A percentile compares a stretch with the other conserved stretches of the same genome.
phyloP scores from a whole-genome alignment of 768 basidiomycete species.

The Russula vinacea region DNA sequence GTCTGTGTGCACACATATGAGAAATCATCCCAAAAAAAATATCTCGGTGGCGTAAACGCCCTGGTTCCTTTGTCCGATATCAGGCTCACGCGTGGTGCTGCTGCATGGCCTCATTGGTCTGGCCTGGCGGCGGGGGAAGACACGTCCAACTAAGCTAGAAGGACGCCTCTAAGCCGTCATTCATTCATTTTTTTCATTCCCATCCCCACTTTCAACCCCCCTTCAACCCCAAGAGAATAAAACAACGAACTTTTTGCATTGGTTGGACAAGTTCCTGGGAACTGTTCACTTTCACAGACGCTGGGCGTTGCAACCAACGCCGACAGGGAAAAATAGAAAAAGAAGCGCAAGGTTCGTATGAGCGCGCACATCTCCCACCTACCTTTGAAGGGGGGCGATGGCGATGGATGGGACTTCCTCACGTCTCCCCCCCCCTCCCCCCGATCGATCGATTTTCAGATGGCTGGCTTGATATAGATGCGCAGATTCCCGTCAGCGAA shows the following conservation, averaged over 20 bases:
- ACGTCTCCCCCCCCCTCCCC: not conserved
- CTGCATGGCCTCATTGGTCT: no score
- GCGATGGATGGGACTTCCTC: not conserved
- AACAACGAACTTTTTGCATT: not conserved
- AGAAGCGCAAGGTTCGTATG: constrained; percentile 2
- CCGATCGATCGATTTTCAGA: constrained; percentile 23
- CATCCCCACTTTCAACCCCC: not conserved
- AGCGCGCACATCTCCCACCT: not conserved
- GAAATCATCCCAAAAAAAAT: not conserved
- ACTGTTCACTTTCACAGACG: not conserved
- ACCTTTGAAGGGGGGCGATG: not conserved
- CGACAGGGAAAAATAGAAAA: constrained; percentile 2
- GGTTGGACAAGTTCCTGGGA: constrained; percentile 7
- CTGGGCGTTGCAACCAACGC: constrained; percentile 20
- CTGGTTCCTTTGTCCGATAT: constrained; percentile 9
- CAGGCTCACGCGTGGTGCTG: not conserved
- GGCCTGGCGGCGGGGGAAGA: constrained; percentile 3
- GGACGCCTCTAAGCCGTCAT: constrained; percentile 12
- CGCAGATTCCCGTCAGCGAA: constrained; percentile 23
- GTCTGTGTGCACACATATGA: not conserved
- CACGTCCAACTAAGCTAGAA: constrained; percentile 1
- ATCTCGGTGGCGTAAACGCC: not conserved
- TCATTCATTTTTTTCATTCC: not conserved
- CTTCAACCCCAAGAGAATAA: not conserved
- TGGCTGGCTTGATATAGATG: constrained; percentile 19